Evolutionary conservation across 208 protist genomes (phyloP).

Genomic region (Strigomonas galati): DNA sequence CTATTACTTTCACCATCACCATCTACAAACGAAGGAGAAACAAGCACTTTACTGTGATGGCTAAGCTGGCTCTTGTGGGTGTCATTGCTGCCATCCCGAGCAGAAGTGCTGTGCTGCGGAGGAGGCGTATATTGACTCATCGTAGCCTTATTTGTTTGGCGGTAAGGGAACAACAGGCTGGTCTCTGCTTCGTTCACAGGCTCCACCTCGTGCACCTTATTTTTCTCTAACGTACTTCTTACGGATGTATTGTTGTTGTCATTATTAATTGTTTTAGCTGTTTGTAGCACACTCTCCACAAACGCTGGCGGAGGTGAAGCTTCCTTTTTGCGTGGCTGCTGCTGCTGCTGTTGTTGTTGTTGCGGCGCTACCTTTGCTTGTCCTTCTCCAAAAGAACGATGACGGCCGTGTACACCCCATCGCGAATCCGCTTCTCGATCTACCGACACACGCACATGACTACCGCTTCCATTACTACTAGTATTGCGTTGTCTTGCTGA

Average conservation of each 20-base stretch:
- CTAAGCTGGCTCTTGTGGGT: too few species aligned
- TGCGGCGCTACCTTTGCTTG: background rate
- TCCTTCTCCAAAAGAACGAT: too few species aligned
- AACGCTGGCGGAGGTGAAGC: background rate
- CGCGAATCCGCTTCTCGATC: background rate
- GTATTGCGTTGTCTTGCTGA: too few species aligned
- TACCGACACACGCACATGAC: background rate
- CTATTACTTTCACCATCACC: too few species aligned
- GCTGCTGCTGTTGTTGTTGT: background rate
- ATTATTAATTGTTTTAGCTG: background rate
- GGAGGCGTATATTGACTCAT: background rate
- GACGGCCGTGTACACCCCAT: too few species aligned
- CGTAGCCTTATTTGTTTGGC: background rate
- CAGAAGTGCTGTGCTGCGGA: background rate
- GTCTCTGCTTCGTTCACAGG: background rate
- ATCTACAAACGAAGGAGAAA: background rate
- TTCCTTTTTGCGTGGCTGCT: background rate
- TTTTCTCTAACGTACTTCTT: background rate
- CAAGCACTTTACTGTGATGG: background rate
- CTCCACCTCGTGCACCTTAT: background rate
- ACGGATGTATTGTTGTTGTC: background rate
- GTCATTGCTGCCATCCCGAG: too few species aligned
- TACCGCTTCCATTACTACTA: background rate
- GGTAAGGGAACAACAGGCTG: background rate
- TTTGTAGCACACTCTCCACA: background rate